Percentiles rank a stretch among this genome's conserved stretches.
Evolutionary conservation across 371 early-diverging fungal genomes (phyloP).

Genomic region (Zychaea mexicana): DNA sequence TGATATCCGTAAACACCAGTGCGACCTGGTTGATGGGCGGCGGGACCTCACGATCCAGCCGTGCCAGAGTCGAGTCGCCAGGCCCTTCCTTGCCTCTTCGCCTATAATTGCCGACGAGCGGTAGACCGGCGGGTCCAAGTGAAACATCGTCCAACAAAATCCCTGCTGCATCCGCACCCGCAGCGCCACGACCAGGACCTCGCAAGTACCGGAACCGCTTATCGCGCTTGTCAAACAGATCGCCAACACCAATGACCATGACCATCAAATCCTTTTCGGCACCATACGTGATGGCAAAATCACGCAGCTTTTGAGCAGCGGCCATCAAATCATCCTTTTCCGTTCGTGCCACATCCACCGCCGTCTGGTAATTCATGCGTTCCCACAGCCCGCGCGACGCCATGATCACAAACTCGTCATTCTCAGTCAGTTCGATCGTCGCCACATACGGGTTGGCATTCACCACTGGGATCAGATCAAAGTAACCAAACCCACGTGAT

Average conservation of each 20-base stretch:
- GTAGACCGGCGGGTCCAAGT: constrained; percentile 18
- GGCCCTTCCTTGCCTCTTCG: constrained; percentile 53
- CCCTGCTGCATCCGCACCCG: constrained; percentile 21
- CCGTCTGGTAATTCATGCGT: constrained; percentile 78
- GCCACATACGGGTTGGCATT: constrained; percentile 86
- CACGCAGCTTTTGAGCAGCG: constrained; percentile 86
- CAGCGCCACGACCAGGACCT: constrained; percentile 27
- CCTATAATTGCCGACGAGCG: constrained; percentile 40
- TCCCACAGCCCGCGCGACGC: constrained; percentile 87
- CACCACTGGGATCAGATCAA: constrained; percentile 79
- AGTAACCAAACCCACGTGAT: constrained; percentile 88
- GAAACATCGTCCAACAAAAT: constrained; percentile 29
- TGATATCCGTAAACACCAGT: constrained; percentile 95
- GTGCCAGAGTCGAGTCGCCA: constrained; percentile 62
- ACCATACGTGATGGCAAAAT: constrained; percentile 90
- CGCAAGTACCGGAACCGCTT: constrained; percentile 33
- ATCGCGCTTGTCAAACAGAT: constrained; percentile 63
- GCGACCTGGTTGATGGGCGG: constrained; percentile 90
- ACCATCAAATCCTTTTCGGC: constrained; percentile 78
- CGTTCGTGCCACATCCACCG: constrained; percentile 83
- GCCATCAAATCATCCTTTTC: constrained; percentile 74
- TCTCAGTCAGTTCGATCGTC: constrained; percentile 71
- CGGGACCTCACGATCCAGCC: constrained; percentile 76
- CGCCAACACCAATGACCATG: constrained; percentile 84
- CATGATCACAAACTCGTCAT: constrained; percentile 92